phyloP scores from a whole-genome alignment of 2,329 filamentous ascomycete species.

The Pseudogymnoascus destructans region DNA sequence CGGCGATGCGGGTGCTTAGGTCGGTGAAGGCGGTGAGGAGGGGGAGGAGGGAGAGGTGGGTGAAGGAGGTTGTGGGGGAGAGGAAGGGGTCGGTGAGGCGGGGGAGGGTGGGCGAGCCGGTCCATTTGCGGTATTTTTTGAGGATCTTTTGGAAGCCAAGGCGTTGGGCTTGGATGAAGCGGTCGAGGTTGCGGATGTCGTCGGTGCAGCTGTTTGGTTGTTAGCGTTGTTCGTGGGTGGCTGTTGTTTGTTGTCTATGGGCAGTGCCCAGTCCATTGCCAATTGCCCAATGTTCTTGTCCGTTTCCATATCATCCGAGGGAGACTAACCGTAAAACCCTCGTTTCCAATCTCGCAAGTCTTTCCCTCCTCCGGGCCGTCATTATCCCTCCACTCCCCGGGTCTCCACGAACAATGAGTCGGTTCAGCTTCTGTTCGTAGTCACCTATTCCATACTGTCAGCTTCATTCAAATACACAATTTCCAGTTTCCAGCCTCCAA shows the following conservation, averaged over 20 bases:
- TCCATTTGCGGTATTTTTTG: conserved; percentile 88
- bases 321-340: conserved; percentile 1
- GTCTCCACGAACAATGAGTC: conserved; percentile 15
- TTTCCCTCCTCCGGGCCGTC: not conserved
- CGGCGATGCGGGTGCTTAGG: conserved; percentile 35
- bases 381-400: not conserved
- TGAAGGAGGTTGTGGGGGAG: conserved; percentile 56
- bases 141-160: conserved; percentile 70
- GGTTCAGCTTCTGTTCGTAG: conserved; percentile 38
- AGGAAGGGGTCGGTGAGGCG: conserved; percentile 57
- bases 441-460: conserved; percentile 30
- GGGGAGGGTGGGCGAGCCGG: conserved; percentile 50
- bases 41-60: conserved; percentile 47
- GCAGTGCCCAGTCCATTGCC: not conserved
- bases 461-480: not conserved
- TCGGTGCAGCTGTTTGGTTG: conserved; percentile 40
- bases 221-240: conserved; percentile 20
- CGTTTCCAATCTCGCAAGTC: not conserved
- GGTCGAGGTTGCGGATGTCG: conserved; percentile 55
- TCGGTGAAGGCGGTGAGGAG: conserved; percentile 39
- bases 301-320: not conserved
- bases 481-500: not conserved
- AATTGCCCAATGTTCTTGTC: not conserved
- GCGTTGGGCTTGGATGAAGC: conserved; percentile 62
- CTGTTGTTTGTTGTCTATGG: conserved; percentile 10